A percentile compares a stretch with the other conserved stretches of the same genome.
Conservation (phyloP, 257 asterid genomes). For the Solanum commersonii region DNA sequence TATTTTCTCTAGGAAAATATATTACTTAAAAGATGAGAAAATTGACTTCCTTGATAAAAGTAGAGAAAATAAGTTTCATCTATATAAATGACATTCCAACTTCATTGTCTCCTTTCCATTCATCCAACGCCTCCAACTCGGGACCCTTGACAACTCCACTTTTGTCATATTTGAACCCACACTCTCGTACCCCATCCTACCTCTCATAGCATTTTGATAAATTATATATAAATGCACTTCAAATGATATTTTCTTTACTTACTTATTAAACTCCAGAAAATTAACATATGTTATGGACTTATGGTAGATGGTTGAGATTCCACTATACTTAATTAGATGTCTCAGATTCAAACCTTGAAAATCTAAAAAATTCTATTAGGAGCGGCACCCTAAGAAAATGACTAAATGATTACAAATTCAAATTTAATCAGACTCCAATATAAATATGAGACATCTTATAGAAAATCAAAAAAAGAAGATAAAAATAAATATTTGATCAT, state of each 20-base stretch:
- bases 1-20: too few species aligned
- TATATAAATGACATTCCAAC: too few species aligned
- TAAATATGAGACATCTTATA: too few species aligned
- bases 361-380: background rate
- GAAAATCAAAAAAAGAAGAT: too few species aligned
- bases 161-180: background rate
- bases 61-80: too few species aligned
- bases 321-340: background rate
- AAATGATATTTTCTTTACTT: background rate
- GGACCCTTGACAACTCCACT: background rate
- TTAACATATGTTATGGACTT: background rate
- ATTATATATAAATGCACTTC: background rate
- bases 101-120: background rate
- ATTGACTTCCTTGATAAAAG: too few species aligned
- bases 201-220: background rate
- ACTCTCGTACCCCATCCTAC: background rate
- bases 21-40: too few species aligned
- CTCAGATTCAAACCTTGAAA: accelerated
- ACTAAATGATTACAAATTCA: background rate
- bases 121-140: too few species aligned
- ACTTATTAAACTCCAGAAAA: background rate
- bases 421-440: background rate
- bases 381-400: background rate
- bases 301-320: background rate
- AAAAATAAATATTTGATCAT: background rate